phyloP scores from a whole-genome alignment of 805 yeast species.

The Vanderwaltozyma polyspora region DNA sequence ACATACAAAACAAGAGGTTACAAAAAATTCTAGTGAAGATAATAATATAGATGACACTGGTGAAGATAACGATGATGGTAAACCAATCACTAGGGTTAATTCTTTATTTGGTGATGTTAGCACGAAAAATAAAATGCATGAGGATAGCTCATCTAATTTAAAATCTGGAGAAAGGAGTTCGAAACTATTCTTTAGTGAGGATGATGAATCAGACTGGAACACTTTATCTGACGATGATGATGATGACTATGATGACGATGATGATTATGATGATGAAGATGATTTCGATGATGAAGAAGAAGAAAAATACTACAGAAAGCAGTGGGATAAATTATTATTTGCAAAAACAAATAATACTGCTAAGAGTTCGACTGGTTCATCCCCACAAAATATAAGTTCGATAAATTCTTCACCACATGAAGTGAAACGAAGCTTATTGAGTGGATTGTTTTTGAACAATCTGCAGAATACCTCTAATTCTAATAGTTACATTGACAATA shows the following conservation, averaged over 20 bases:
- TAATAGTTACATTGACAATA: too few species aligned
- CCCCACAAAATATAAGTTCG: not conserved
- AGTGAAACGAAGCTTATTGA: conserved; percentile 20
- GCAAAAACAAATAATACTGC: conserved; percentile 10
- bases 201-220: conserved; percentile 27
- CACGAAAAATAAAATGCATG: conserved; percentile 4
- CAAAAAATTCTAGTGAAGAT: not conserved
- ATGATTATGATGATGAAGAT: conserved; percentile 12
- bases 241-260: conserved; percentile 13
- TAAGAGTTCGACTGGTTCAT: not conserved
- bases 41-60: not conserved
- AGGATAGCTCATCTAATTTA: too few species aligned
- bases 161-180: too few species aligned
- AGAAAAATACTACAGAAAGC: conserved; percentile 21
- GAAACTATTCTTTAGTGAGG: conserved; percentile 25
- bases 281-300: conserved; percentile 24
- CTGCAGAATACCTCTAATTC: conserved; percentile 11
- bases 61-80: conserved; percentile 1
- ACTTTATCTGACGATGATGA: conserved; percentile 19
- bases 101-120: not conserved
- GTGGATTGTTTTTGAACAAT: conserved; percentile 18
- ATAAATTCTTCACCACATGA: conserved; percentile 6
- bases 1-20: too few species aligned
- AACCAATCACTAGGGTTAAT: conserved; percentile 1
- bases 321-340: conserved; percentile 25